A percentile compares a stretch with the other conserved stretches of the same genome.
Evolutionary conservation across 2,329 filamentous ascomycete genomes (phyloP).

Genomic region (Phoma sp.): DNA sequence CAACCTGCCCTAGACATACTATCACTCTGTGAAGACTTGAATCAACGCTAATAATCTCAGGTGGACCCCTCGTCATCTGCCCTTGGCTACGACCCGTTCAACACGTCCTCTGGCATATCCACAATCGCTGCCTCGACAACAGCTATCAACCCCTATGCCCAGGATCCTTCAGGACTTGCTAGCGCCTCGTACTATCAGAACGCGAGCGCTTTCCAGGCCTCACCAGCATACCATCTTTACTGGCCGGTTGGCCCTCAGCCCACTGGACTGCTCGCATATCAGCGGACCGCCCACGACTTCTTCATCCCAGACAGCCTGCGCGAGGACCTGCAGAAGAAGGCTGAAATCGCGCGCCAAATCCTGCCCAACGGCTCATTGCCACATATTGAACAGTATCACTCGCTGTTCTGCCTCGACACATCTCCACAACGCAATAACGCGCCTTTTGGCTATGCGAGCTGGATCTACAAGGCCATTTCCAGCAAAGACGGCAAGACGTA

Average conservation of each 20-base stretch:
- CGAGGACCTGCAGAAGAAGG: constrained; percentile 87
- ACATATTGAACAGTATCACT: constrained; percentile 85
- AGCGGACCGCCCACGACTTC: constrained; percentile 86
- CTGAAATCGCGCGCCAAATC: constrained; percentile 82
- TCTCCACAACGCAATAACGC: constrained; percentile 77
- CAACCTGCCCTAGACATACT: too few relatives aligned
- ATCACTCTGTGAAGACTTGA: too few relatives aligned
- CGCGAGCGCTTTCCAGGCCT: constrained; percentile 60
- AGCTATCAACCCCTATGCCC: constrained; percentile 71
- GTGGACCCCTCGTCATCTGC: constrained; percentile 42
- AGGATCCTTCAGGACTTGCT: constrained; percentile 68
- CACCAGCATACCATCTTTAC: constrained; percentile 81
- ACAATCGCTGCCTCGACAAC: constrained; percentile 42
- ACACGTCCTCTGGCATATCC: constrained; percentile 42
- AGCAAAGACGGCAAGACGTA: constrained; percentile 89
- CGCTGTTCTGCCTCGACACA: constrained; percentile 85
- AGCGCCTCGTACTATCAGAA: constrained; percentile 70
- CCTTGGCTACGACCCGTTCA: constrained; percentile 54
- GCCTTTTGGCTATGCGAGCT: constrained; percentile 86
- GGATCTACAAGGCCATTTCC: constrained; percentile 93
- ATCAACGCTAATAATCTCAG: constrained; percentile 21
- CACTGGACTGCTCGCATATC: constrained; percentile 82
- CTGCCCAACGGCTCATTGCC: constrained; percentile 81
- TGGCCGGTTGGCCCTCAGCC: constrained; percentile 83
- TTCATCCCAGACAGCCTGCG: constrained; percentile 87